A percentile compares a stretch with the other conserved stretches of the same genome.
Conservation (phyloP, 2,329 filamentous ascomycete species). For the Capronia americana region DNA sequence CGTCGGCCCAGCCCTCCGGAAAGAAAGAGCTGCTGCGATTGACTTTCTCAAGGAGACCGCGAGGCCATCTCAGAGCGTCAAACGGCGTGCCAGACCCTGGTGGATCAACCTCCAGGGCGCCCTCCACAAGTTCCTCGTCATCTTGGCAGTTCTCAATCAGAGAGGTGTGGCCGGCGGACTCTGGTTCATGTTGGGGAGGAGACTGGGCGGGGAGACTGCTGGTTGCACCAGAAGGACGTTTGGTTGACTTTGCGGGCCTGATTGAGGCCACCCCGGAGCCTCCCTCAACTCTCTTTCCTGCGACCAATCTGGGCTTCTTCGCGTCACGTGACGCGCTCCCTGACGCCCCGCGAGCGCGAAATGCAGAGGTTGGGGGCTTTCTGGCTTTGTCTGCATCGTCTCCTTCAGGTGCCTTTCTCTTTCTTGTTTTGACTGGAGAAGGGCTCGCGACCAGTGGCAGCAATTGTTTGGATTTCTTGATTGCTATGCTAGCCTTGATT, state of each 20-base stretch:
- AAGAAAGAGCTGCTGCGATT: constrained; percentile 15
- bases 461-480: neutral
- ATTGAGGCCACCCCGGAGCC: neutral
- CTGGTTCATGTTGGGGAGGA: neutral
- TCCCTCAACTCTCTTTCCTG: neutral
- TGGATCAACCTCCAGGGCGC: constrained; percentile 21
- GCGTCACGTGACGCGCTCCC: neutral
- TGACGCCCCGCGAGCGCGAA: neutral
- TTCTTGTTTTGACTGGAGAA: neutral
- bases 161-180: neutral
- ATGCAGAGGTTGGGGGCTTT: neutral
- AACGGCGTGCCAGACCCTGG: constrained; percentile 26
- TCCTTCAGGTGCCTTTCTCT: neutral
- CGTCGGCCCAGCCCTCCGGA: constrained; percentile 17
- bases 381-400: neutral
- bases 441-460: neutral
- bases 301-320: neutral
- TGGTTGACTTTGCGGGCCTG: neutral
- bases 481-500: constrained; percentile 18
- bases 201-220: neutral
- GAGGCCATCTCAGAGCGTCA: constrained; percentile 31
- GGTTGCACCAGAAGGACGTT: neutral
- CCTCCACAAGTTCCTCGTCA: neutral
- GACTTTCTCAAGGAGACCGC: constrained; percentile 27
- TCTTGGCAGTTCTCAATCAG: neutral